A percentile compares a stretch with the other conserved stretches of the same genome.
These are phyloP conservation scores for Aurifilum marmelostoma DNA, from an alignment of 2,329 filamentous ascomycete genomes.

Conservation along the genomic window DNA sequence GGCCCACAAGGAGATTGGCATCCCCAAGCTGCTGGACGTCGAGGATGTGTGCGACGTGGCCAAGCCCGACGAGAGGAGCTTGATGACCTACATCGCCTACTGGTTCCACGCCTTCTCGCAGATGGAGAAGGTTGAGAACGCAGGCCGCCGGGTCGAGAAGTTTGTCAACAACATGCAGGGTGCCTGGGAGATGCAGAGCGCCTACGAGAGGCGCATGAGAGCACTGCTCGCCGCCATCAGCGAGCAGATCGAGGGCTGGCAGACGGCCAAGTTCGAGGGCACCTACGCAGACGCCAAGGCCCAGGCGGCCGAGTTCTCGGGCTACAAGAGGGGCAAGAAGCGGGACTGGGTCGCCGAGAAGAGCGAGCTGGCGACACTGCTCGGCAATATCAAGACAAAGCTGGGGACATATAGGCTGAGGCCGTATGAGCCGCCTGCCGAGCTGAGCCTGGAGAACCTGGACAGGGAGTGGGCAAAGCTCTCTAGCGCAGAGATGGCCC, in stretches of 20 bases:
- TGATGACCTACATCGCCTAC: constrained; percentile 99
- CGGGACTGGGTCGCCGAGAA: constrained; percentile 97
- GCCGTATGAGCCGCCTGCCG: constrained; percentile 85
- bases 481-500: constrained; percentile 81
- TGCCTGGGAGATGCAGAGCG: constrained; percentile 99
- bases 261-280: constrained; percentile 80
- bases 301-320: constrained; percentile 78
- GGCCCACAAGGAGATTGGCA: constrained; percentile 93
- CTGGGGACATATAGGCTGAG: constrained; percentile 90
- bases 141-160: constrained; percentile 93
- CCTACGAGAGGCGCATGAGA: constrained; percentile 88
- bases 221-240: constrained; percentile 76
- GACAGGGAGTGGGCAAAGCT: constrained; percentile 81
- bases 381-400: constrained; percentile 99
- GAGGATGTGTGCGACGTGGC: constrained; percentile 97
- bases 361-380: constrained; percentile 86
- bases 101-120: constrained; percentile 99
- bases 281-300: constrained; percentile 91
- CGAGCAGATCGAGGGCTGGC: constrained; percentile 76
- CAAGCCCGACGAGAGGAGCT: constrained; percentile 90
- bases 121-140: constrained; percentile 98
- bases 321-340: constrained; percentile 91
- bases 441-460: constrained; percentile 79
- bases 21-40: constrained; percentile 92
- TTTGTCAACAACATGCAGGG: constrained; percentile 99